These are phyloP conservation scores for Phytomonas francai DNA, from an alignment of 208 protist genomes.

Conservation along the genomic window DNA sequence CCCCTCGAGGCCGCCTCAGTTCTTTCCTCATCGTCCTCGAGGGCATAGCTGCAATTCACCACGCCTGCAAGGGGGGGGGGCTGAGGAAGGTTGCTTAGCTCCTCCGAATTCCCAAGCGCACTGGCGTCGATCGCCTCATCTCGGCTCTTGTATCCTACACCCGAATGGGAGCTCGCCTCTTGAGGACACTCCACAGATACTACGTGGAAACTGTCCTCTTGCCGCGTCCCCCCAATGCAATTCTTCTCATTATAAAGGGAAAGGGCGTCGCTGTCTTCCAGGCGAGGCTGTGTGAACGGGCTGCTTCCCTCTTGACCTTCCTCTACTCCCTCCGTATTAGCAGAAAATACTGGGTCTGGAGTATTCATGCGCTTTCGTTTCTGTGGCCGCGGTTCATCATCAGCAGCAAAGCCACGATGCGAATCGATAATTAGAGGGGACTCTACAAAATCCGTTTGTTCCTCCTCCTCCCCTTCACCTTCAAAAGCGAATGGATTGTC, in stretches of 20 bases:
- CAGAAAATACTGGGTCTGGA: background rate
- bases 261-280: background rate
- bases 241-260: background rate
- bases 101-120: too few species aligned
- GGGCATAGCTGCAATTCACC: background rate
- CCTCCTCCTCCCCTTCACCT: constrained; percentile 5
- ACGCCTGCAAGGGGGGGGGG: background rate
- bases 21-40: constrained; percentile 16
- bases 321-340: background rate
- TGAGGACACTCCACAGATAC: too few species aligned
- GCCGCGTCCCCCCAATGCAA: too few species aligned
- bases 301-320: background rate
- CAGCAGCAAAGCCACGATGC: background rate
- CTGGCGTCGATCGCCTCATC: too few species aligned
- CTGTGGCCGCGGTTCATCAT: background rate
- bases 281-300: background rate
- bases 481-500: background rate
- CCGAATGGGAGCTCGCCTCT: too few species aligned
- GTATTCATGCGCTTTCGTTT: background rate
- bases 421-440: background rate
- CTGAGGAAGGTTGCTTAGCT: too few species aligned
- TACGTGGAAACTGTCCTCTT: too few species aligned
- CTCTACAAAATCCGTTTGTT: background rate
- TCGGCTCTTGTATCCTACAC: too few species aligned
- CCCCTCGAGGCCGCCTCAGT: constrained; percentile 11